phyloP scores from a whole-genome alignment of 108 stramenopile species.

The Cyclotella kingstonii region DNA sequence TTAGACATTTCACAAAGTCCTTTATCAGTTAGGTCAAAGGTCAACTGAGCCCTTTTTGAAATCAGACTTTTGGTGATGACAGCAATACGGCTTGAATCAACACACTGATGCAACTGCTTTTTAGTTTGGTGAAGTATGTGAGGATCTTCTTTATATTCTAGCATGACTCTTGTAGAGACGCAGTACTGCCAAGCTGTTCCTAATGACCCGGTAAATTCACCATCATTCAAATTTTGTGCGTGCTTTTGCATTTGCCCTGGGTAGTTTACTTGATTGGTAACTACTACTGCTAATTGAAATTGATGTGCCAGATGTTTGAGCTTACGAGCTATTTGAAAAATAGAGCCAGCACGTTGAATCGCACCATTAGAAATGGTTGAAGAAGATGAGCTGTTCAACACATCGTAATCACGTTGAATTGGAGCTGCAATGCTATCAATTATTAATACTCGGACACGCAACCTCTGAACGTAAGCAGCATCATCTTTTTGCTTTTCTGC shows the following conservation, averaged over 20 bases:
- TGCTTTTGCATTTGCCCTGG: not conserved
- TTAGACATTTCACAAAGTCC: constrained; percentile 33
- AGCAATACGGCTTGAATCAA: constrained; percentile 22
- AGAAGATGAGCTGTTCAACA: constrained; percentile 9
- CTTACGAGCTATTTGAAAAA: constrained; percentile 64
- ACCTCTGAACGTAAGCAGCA: constrained; percentile 6
- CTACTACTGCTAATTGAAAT: constrained; percentile 66
- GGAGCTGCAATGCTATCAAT: constrained; percentile 90
- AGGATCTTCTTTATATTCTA: constrained; percentile 53
- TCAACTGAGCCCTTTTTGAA: constrained; percentile 17
- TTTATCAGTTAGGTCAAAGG: constrained; percentile 22
- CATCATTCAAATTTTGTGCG: constrained; percentile 29
- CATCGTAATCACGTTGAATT: constrained; percentile 61
- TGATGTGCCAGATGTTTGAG: constrained; percentile 74
- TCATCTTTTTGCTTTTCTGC: constrained; percentile 20
- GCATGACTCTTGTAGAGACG: constrained; percentile 64
- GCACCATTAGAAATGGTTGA: constrained; percentile 40
- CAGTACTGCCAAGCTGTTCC: constrained; percentile 89
- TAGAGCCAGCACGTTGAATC: constrained; percentile 50
- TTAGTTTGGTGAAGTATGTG: constrained; percentile 13
- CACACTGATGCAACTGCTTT: not conserved
- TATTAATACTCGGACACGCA: constrained; percentile 66
- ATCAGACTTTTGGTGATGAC: constrained; percentile 41
- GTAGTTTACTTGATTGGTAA: constrained; percentile 69
- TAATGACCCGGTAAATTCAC: constrained; percentile 62